Base-by-base conservation (phyloP, 2,329 filamentous ascomycete species). In the Penicillium sp. region DNA sequence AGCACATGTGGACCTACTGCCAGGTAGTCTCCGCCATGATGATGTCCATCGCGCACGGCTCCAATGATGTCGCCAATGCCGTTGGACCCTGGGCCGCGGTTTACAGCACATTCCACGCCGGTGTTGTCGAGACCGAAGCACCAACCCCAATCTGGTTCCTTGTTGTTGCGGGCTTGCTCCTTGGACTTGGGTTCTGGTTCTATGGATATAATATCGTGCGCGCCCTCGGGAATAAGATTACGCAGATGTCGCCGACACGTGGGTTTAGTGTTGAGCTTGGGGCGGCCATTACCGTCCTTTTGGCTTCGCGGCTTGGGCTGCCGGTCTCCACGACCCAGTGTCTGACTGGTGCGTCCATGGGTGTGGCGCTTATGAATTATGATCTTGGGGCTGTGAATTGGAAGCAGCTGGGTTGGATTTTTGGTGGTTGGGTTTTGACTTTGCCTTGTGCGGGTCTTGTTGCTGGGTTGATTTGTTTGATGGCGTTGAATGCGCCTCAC, bases 1-100 rank as follows among this genome's bases (percentile, higher is more conserved):
- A 77, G 58, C 73, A 78, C 60, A 63, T 75, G 23, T 76, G 69
- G 67, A 75, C 75, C 1, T 77, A 70, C 52, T 68, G 64, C 38
- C 72, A 74, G 56, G 66, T 74, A 25, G 62, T 65, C 13, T 66
- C 65, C 5, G 70, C 72, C 33, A 70, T 72, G 55, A 68, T 72
- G 55, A 67, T 72, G 63, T 73, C 70, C 18, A 71, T 75, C 48
- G 68, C 71, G 3, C 73, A 75, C 60, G 72, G 72, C n/a, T 68
- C 69, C 41, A 75, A 75, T 56, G 72, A 74, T 50, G 69, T 74
- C 4, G 66, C 70, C 35, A 75, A 74, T 51, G 71, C 70, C 0
- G 66, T 74, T 23, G 69, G 69, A 0, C 70, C 72, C n/a, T 74
- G 67, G 62, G 65, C 68, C 1, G 66, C 68, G 1, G 60, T 64